phyloP scores from a whole-genome alignment of 2,329 filamentous ascomycete species.

The Basipetospora sp. region DNA sequence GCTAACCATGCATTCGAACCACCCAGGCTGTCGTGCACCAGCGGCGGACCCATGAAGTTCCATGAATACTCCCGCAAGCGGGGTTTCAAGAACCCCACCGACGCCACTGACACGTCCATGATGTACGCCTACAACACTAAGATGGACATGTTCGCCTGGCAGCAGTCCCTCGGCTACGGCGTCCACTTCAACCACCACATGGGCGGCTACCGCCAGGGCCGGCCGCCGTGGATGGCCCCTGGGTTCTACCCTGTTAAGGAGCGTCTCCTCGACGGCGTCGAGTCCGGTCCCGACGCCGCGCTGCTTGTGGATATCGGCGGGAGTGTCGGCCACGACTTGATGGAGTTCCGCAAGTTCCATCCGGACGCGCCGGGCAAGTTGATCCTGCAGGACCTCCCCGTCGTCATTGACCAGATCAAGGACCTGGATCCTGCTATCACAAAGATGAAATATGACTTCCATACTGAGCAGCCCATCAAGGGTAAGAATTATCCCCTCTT shows the following conservation, averaged over 20 bases:
- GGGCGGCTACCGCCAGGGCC: slow-evolving; percentile 20
- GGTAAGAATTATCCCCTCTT: too few species aligned
- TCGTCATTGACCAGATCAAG: slow-evolving; percentile 22
- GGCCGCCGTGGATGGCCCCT: slow-evolving; percentile 19
- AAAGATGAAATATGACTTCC: slow-evolving; percentile 19
- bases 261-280: slow-evolving; percentile 15
- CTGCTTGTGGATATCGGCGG: slow-evolving; percentile 23
- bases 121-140: slow-evolving; percentile 21
- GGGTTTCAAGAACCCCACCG: slow-evolving; percentile 17
- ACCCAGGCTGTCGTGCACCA: slow-evolving; percentile 2
- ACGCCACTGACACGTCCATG: slow-evolving; percentile 16
- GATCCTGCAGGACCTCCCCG: slow-evolving; percentile 32
- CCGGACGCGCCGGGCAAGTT: slow-evolving; percentile 24
- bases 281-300: slow-evolving; percentile 12
- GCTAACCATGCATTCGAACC: neutral
- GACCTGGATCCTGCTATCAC: slow-evolving; percentile 17
- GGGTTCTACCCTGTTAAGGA: slow-evolving; percentile 22
- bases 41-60: slow-evolving; percentile 12
- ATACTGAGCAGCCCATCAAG: slow-evolving; percentile 17
- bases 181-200: slow-evolving; percentile 23
- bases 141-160: slow-evolving; percentile 20
- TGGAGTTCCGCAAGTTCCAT: slow-evolving; percentile 15
- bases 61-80: slow-evolving; percentile 17
- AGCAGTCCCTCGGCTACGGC: slow-evolving; percentile 16
- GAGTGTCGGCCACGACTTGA: slow-evolving; percentile 20